Percentiles rank a stretch among this genome's conserved stretches.
These are phyloP conservation scores for Fusarium sp. DNA, from an alignment of 2,329 filamentous ascomycete genomes.

Conservation along the genomic window DNA sequence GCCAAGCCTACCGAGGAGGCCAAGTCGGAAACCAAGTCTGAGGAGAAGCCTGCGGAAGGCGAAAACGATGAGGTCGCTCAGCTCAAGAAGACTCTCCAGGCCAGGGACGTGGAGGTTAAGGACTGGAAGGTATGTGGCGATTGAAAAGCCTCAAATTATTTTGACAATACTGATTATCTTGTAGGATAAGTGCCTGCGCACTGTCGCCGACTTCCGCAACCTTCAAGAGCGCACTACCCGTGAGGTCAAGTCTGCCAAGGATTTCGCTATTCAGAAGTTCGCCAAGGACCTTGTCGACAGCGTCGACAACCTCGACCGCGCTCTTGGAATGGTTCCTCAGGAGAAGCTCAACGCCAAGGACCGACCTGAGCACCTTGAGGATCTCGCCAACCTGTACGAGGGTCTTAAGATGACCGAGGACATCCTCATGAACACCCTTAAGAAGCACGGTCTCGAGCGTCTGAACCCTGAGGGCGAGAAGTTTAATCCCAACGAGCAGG, in stretches of 20 bases:
- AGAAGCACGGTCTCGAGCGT: constrained; percentile 93
- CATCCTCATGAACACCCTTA: constrained; percentile 86
- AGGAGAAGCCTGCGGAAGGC: constrained; percentile 45
- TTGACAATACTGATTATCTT: constrained; percentile 16
- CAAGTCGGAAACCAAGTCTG: constrained; percentile 46
- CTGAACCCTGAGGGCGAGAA: constrained; percentile 86
- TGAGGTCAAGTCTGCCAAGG: constrained; percentile 86
- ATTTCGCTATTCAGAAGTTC: constrained; percentile 97
- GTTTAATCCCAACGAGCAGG: constrained; percentile 96
- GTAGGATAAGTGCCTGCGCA: constrained; percentile 94
- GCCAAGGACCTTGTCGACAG: constrained; percentile 94
- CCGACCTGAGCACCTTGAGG: constrained; percentile 69
- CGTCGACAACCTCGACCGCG: constrained; percentile 97
- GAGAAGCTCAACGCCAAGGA: constrained; percentile 73
- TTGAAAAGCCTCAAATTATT: neutral
- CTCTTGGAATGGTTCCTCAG: constrained; percentile 80
- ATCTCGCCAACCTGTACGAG: constrained; percentile 83
- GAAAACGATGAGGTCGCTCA: constrained; percentile 55
- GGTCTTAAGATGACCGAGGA: constrained; percentile 95
- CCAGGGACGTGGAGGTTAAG: constrained; percentile 65
- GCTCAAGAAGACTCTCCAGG: constrained; percentile 64
- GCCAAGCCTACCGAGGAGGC: constrained; percentile 48
- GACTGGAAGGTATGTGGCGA: constrained; percentile 82
- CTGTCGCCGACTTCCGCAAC: constrained; percentile 96
- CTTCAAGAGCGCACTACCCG: constrained; percentile 94